phyloP scores from a whole-genome alignment of 2,329 filamentous ascomycete genomes.

The Botrytis cinerea region DNA sequence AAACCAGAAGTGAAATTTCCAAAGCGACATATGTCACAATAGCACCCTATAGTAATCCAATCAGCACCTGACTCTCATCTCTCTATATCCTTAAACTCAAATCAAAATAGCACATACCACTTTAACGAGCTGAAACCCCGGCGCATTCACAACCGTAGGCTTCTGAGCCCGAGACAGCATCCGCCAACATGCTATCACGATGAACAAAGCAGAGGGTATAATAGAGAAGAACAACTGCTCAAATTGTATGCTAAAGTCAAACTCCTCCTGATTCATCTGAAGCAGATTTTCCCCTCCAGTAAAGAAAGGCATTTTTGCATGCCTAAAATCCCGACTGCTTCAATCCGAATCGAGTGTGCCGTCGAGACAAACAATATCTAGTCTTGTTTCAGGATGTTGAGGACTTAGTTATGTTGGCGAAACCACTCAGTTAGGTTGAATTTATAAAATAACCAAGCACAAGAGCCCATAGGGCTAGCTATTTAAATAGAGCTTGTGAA shows the following conservation, averaged over 20 bases:
- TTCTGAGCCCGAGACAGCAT: conserved; percentile 38
- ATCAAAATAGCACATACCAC: conserved; percentile 31
- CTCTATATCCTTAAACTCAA: neutral
- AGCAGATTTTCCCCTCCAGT: conserved; percentile 33
- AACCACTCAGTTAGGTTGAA: neutral
- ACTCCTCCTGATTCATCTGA: conserved; percentile 39
- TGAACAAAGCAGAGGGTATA: conserved; percentile 40
- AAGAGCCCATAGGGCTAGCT: neutral
- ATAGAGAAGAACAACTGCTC: conserved; percentile 43
- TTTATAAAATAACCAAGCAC: neutral
- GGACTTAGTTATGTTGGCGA: neutral
- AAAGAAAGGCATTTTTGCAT: conserved; percentile 30
- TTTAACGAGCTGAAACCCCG: conserved; percentile 39
- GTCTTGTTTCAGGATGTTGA: neutral
- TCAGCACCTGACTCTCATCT: conserved; percentile 30
- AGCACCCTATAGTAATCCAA: conserved; percentile 25
- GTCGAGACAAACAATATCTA: neutral
- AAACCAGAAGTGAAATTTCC: conserved; percentile 2
- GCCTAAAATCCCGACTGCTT: neutral
- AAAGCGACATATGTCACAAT: conserved; percentile 15
- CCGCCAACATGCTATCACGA: conserved; percentile 40
- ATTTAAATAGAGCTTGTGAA: neutral
- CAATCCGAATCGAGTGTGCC: neutral
- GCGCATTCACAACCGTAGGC: conserved; percentile 41
- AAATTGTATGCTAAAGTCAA: conserved; percentile 42